Evolutionary conservation across 257 asterid species (phyloP).

Genomic region (Solanum chiquidenum): DNA sequence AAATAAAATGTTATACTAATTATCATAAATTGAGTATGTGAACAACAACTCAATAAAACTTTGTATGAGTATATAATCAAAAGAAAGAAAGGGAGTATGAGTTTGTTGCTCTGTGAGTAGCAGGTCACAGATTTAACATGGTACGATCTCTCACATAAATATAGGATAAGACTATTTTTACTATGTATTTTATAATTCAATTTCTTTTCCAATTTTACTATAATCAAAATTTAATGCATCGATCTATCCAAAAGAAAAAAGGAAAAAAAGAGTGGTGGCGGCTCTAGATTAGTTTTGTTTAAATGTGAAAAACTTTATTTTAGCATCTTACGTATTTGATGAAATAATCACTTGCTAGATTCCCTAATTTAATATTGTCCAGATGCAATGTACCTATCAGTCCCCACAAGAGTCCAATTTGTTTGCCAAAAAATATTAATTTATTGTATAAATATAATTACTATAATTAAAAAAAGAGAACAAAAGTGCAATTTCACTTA

Average conservation of each 20-base stretch:
- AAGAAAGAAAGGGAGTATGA: neutral
- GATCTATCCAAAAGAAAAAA: too few species aligned
- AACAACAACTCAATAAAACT: neutral
- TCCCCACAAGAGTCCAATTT: neutral
- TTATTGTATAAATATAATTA: neutral
- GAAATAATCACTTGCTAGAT: neutral
- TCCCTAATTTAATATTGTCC: constrained; percentile 1
- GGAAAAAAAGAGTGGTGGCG: neutral
- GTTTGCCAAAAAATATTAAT: neutral
- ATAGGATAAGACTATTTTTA: too few species aligned
- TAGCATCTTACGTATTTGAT: neutral
- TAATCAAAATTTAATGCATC: neutral
- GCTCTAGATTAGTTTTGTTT: neutral
- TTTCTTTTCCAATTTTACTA: too few species aligned
- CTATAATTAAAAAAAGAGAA: neutral
- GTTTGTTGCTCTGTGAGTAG: neutral
- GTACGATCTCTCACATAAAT: too few species aligned
- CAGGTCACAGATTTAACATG: too few species aligned
- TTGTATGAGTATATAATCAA: neutral
- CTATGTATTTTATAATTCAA: too few species aligned
- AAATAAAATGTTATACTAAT: too few species aligned
- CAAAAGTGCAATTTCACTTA: neutral
- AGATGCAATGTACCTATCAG: neutral
- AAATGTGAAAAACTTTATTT: neutral
- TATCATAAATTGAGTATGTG: neutral